These are phyloP conservation scores for Puccinia hordei DNA, from an alignment of 1,284 basidiomycete genomes.

Conservation along the genomic window DNA sequence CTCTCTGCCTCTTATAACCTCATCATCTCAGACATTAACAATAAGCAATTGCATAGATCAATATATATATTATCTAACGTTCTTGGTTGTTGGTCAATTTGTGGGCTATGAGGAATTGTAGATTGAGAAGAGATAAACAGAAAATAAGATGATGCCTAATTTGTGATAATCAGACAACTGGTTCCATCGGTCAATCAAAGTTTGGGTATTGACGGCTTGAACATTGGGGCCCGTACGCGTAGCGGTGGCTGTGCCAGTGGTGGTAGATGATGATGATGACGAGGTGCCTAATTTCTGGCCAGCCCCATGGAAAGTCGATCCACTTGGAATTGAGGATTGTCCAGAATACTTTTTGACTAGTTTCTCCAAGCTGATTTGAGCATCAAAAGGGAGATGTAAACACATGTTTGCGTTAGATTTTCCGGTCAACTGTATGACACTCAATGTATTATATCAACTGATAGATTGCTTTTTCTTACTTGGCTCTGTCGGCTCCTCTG, in stretches of 20 bases:
- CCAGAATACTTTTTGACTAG: slow-evolving; percentile 33
- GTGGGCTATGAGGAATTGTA: neutral
- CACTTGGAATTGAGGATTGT: slow-evolving; percentile 18
- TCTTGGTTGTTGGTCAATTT: no score
- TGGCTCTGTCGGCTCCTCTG: slow-evolving; percentile 31
- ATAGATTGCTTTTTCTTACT: neutral
- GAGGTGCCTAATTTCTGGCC: slow-evolving; percentile 39
- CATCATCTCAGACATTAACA: neutral
- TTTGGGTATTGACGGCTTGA: slow-evolving; percentile 9
- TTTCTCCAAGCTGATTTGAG: slow-evolving; percentile 24
- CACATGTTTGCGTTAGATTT: no score
- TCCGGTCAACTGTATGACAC: no score
- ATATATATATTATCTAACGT: neutral
- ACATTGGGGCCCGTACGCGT: neutral
- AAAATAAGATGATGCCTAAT: slow-evolving; percentile 30
- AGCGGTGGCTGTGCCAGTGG: neutral
- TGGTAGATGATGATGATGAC: neutral
- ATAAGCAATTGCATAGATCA: neutral
- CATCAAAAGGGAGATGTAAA: neutral
- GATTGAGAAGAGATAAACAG: slow-evolving; percentile 22
- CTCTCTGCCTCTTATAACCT: no score
- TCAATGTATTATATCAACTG: no score
- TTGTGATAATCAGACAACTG: slow-evolving; percentile 36
- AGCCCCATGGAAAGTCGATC: slow-evolving; percentile 12
- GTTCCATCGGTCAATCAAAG: neutral